Evolutionary conservation across 805 yeast genomes (phyloP).

Genomic region (Teunomyces gatunensis): DNA sequence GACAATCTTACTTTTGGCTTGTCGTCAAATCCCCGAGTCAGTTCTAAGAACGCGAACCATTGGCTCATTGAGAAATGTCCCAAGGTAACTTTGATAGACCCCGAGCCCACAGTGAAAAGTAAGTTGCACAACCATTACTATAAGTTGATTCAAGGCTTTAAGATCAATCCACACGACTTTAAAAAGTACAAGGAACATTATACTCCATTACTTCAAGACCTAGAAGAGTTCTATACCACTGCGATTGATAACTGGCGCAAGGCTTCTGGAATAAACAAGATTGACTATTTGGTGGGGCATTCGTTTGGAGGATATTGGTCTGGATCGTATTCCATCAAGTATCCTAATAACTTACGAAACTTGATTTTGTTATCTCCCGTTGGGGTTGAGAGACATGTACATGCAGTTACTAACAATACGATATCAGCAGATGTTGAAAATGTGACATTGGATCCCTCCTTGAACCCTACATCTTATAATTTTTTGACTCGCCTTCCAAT

Average conservation of each 20-base stretch:
- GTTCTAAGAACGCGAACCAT: conserved; percentile 16
- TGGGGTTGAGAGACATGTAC: conserved; percentile 70
- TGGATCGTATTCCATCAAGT: conserved; percentile 56
- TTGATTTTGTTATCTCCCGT: conserved; percentile 71
- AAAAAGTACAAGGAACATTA: conserved; percentile 33
- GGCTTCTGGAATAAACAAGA: conserved; percentile 44
- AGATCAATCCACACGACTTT: conserved; percentile 24
- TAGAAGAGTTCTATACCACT: conserved; percentile 56
- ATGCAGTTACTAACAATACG: conserved; percentile 49
- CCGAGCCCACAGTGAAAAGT: conserved; percentile 21
- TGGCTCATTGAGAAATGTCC: conserved; percentile 22
- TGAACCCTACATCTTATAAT: conserved; percentile 43
- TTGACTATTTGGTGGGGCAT: conserved; percentile 68
- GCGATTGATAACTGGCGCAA: conserved; percentile 67
- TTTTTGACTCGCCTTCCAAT: conserved; percentile 50
- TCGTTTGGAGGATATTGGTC: conserved; percentile 79
- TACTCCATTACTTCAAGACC: conserved; percentile 36
- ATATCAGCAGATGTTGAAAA: conserved; percentile 5
- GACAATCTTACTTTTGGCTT: conserved; percentile 53
- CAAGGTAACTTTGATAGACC: conserved; percentile 23
- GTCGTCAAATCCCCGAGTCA: conserved; percentile 44
- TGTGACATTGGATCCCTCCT: conserved; percentile 28
- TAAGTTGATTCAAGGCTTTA: conserved; percentile 36
- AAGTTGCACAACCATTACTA: conserved; percentile 38
- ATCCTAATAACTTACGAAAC: conserved; percentile 53